These are phyloP conservation scores for Exophiala calicioides DNA, from an alignment of 2,329 filamentous ascomycete genomes.

Conservation along the genomic window DNA sequence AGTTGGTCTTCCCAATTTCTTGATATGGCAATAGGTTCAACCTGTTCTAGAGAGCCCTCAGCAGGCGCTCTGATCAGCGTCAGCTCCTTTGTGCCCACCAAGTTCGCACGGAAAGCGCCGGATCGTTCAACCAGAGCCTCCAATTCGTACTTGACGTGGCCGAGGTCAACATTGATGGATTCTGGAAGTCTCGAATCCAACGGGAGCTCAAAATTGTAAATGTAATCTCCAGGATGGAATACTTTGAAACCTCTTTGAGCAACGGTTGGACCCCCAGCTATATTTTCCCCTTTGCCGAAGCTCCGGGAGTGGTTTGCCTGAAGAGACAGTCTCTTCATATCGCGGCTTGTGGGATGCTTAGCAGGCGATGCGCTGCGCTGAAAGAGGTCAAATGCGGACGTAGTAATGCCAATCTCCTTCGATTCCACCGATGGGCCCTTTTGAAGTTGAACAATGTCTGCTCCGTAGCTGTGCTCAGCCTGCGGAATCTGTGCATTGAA, in stretches of 20 bases:
- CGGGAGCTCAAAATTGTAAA: slow-evolving; percentile 77
- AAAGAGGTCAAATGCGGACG: slow-evolving; percentile 44
- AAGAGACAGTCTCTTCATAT: slow-evolving; percentile 70
- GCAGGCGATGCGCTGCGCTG: slow-evolving; percentile 46
- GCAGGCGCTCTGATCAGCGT: slow-evolving; percentile 81
- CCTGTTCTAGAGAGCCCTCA: slow-evolving; percentile 83
- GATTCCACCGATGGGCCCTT: slow-evolving; percentile 40
- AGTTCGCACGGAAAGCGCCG: slow-evolving; percentile 85
- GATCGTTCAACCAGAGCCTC: slow-evolving; percentile 82
- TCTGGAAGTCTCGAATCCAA: slow-evolving; percentile 78
- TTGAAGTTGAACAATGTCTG: slow-evolving; percentile 62
- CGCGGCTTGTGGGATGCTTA: slow-evolving; percentile 46
- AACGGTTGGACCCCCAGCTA: slow-evolving; percentile 55
- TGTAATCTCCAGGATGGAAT: slow-evolving; percentile 74
- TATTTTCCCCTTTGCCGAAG: slow-evolving; percentile 76
- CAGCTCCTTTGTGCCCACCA: slow-evolving; percentile 80
- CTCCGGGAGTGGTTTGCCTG: slow-evolving; percentile 81
- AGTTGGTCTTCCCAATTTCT: slow-evolving; percentile 93
- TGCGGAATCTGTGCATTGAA: slow-evolving; percentile 71
- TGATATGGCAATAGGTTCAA: slow-evolving; percentile 91
- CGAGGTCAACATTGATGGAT: slow-evolving; percentile 83
- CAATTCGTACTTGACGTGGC: slow-evolving; percentile 83
- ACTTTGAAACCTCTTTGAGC: slow-evolving; percentile 81
- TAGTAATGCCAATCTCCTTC: slow-evolving; percentile 37
- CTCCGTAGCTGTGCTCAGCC: slow-evolving; percentile 62